These are phyloP conservation scores for Anisodus tanguticus DNA, from an alignment of 257 asterid species.

Conservation along the genomic window DNA sequence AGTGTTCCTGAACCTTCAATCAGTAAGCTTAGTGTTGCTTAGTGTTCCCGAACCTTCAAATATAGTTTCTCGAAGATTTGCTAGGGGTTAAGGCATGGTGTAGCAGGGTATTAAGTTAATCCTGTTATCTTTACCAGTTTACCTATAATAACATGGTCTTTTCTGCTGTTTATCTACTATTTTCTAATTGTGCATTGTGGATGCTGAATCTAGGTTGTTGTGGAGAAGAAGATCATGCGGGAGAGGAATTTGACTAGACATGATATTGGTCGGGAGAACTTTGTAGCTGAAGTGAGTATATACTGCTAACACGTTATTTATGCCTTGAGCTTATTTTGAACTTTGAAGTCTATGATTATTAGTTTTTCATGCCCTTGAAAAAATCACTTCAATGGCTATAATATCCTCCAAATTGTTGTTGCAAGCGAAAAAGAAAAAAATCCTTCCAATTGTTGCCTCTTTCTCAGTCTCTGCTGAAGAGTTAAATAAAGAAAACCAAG, in stretches of 20 bases:
- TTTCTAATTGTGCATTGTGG: not conserved
- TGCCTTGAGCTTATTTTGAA: not conserved
- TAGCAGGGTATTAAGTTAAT: not conserved
- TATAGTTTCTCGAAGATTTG: not conserved
- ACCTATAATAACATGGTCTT: conserved; percentile 7
- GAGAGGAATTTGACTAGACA: conserved; percentile 79
- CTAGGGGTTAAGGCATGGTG: not conserved
- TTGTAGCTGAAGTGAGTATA: conserved; percentile 72
- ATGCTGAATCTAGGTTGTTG: conserved; percentile 66
- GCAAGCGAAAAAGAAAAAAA: not conserved
- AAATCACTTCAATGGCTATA: not conserved
- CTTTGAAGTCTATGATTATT: not conserved
- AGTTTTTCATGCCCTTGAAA: not conserved
- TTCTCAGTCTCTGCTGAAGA: not conserved
- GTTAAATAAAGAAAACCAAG: not conserved
- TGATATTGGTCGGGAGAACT: conserved; percentile 76
- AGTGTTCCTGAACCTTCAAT: not conserved
- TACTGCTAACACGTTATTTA: conserved; percentile 18
- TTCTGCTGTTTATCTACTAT: not conserved
- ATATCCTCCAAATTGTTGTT: not conserved
- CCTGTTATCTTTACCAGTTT: not conserved
- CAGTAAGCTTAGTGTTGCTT: not conserved
- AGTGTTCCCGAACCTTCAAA: not conserved
- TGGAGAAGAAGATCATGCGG: conserved; percentile 86
- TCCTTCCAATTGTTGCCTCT: not conserved